These are phyloP conservation scores for Globisporangium parvum DNA, from an alignment of 352 stramenopile genomes.

Conservation along the genomic window DNA sequence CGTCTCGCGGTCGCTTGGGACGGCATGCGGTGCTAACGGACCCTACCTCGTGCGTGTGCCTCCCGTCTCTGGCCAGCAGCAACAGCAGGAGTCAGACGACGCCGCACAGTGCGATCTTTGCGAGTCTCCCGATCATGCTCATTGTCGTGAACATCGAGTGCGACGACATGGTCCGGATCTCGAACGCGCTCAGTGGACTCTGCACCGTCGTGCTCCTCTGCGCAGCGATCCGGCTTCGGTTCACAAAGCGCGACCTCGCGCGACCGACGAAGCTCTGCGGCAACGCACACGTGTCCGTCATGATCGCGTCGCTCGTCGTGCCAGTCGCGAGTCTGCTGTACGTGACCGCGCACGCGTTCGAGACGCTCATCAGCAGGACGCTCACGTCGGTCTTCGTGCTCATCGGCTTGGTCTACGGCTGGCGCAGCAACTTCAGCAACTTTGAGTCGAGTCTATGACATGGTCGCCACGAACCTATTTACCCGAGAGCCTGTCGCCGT, in stretches of 20 bases:
- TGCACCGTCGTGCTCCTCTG: slow-evolving; percentile 35
- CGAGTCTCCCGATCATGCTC: slow-evolving; percentile 50
- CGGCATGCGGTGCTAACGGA: background rate
- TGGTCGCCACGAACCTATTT: background rate
- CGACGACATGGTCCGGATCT: slow-evolving; percentile 45
- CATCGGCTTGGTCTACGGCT: slow-evolving; percentile 42
- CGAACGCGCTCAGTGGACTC: slow-evolving; percentile 41
- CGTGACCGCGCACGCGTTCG: slow-evolving; percentile 34
- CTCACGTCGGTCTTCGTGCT: slow-evolving; percentile 42
- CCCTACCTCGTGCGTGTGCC: background rate
- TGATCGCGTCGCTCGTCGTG: slow-evolving; percentile 26
- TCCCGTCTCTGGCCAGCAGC: slow-evolving; percentile 2
- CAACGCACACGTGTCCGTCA: slow-evolving; percentile 20
- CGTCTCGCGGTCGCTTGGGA: background rate
- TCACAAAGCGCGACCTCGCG: slow-evolving; percentile 25
- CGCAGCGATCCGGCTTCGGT: slow-evolving; percentile 32
- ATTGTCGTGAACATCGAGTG: slow-evolving; percentile 48
- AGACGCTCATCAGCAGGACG: slow-evolving; percentile 28
- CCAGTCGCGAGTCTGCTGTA: slow-evolving; percentile 29
- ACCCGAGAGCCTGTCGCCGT: too few species aligned
- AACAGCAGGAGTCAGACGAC: slow-evolving; percentile 18
- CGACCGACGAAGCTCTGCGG: slow-evolving; percentile 43
- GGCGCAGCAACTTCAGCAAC: slow-evolving; percentile 36
- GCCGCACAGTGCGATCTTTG: slow-evolving; percentile 40
- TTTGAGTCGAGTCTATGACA: slow-evolving; percentile 15